Conservation (phyloP, 805 yeast genomes). For the Metschnikowia cerradonensis region DNA sequence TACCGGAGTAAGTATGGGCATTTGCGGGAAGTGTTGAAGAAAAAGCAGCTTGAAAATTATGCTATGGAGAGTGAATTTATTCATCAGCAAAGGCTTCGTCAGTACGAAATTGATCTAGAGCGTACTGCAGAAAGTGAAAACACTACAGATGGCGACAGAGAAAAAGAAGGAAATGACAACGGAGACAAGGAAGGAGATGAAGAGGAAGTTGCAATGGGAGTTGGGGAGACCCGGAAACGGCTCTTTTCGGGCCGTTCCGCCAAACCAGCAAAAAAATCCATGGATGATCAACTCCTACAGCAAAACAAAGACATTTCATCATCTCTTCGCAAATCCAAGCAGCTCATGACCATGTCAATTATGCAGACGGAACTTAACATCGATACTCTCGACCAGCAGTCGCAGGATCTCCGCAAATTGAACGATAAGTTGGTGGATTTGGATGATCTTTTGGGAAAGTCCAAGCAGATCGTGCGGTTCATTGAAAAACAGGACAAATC, state of each 20-base stretch:
- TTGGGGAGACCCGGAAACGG: not conserved
- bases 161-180: too few species aligned
- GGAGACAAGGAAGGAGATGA: not conserved
- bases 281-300: conserved; percentile 40
- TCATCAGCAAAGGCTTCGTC: conserved; percentile 30
- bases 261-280: conserved; percentile 17
- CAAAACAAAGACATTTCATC: conserved; percentile 46
- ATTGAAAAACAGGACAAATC: conserved; percentile 50
- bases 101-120: conserved; percentile 13
- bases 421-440: conserved; percentile 41
- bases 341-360: conserved; percentile 45
- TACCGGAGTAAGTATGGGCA: conserved; percentile 20
- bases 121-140: not conserved
- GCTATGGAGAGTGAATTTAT: conserved; percentile 23
- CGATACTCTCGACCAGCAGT: conserved; percentile 45
- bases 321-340: conserved; percentile 45
- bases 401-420: conserved; percentile 36
- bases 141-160: too few species aligned
- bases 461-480: conserved; percentile 44
- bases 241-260: conserved; percentile 12
- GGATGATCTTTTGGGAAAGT: conserved; percentile 37
- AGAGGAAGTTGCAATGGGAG: not conserved
- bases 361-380: conserved; percentile 50
- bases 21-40: conserved; percentile 24
- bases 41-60: conserved; percentile 27